phyloP scores from a whole-genome alignment of 192 early-diverging fungal genomes.

The Obelidium mucronatum region DNA sequence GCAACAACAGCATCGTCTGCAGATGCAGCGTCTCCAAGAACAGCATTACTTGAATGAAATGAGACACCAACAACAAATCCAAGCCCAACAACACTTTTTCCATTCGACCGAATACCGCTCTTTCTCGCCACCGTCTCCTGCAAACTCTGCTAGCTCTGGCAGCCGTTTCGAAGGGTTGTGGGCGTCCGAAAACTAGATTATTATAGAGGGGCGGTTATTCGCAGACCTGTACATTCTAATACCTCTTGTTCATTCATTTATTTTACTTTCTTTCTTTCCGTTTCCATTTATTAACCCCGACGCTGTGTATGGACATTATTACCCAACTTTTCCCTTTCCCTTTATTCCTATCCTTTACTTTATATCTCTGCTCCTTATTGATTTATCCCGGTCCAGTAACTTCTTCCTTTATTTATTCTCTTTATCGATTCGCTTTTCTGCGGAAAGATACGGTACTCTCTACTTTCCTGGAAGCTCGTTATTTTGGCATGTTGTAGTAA shows the following conservation, averaged over 20 bases:
- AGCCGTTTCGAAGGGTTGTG: constrained; percentile 30
- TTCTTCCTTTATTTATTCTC: background rate
- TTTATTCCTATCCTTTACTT: background rate
- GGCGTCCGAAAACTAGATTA: background rate
- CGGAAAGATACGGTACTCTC: too few species aligned
- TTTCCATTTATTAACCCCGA: too few species aligned
- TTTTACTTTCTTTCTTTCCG: background rate
- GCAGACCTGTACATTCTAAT: background rate
- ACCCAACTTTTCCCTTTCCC: background rate
- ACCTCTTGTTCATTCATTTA: background rate
- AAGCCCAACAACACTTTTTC: background rate
- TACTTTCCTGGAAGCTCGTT: background rate
- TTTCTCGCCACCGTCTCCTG: background rate
- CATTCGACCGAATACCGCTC: background rate
- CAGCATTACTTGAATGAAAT: background rate
- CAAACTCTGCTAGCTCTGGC: background rate
- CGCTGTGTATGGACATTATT: too few species aligned
- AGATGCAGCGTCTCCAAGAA: background rate
- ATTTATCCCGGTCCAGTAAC: background rate
- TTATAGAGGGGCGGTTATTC: background rate
- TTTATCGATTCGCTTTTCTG: background rate
- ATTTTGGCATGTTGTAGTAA: background rate
- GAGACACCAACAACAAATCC: background rate
- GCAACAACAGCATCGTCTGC: background rate
- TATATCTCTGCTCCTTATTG: constrained; percentile 1